Evolutionary conservation across 1,284 basidiomycete genomes (phyloP).

Genomic region (Naganishia albida): DNA sequence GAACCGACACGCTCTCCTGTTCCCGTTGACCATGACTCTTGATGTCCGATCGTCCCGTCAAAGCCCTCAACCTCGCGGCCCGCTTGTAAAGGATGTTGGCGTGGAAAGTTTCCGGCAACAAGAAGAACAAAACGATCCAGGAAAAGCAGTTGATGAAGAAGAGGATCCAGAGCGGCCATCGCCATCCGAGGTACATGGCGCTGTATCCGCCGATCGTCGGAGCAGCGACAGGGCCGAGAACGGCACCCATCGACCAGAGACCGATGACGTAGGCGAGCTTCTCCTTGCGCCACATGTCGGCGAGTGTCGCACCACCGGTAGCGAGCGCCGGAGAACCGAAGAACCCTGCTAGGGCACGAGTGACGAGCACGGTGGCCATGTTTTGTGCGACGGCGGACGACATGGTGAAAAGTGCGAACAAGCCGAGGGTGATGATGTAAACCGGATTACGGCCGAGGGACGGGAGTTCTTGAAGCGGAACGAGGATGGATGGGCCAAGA

Average conservation of each 20-base stretch:
- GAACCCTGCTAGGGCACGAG: constrained; percentile 45
- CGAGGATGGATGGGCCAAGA: constrained; percentile 37
- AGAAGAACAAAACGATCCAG: constrained; percentile 38
- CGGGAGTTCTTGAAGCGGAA: constrained; percentile 39
- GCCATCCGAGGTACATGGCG: constrained; percentile 42
- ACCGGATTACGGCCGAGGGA: constrained; percentile 34
- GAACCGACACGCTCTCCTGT: constrained; percentile 13
- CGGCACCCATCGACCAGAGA: constrained; percentile 43
- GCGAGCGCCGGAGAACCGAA: constrained; percentile 47
- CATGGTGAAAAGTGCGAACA: constrained; percentile 36
- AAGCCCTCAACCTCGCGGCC: constrained; percentile 47
- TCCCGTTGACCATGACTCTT: constrained; percentile 47
- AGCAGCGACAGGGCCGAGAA: constrained; percentile 39
- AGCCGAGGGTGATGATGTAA: constrained; percentile 34
- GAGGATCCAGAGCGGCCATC: constrained; percentile 44
- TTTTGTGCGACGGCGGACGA: constrained; percentile 34
- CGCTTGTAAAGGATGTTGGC: constrained; percentile 50
- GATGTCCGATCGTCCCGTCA: constrained; percentile 50
- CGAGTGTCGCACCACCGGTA: constrained; percentile 46
- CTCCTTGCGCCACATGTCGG: constrained; percentile 38
- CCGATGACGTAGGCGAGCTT: constrained; percentile 43
- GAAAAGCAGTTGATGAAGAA: constrained; percentile 38
- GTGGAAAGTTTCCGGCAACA: constrained; percentile 49
- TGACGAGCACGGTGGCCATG: constrained; percentile 40
- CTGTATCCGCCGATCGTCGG: constrained; percentile 39